phyloP scores from a whole-genome alignment of 225 moss, liverwort and hornwort genomes.

The Neckera pumila region DNA sequence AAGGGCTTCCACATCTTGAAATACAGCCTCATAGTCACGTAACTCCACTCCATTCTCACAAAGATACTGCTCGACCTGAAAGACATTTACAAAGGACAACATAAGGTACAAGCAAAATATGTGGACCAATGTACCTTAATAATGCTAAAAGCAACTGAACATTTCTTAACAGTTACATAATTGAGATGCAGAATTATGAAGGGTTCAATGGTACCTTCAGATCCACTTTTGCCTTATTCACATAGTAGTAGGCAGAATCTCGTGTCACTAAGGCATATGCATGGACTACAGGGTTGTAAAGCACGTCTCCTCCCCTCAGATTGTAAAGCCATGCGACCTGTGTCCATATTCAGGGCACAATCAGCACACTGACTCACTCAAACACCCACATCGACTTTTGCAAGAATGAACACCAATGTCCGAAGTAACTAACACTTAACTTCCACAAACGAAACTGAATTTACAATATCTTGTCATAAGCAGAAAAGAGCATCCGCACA shows the following conservation, averaged over 20 bases:
- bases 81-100: background rate
- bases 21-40: constrained; percentile 54
- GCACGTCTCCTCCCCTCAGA: constrained; percentile 69
- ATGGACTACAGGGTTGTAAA: constrained; percentile 78
- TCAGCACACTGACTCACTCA: background rate
- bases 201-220: constrained; percentile 25
- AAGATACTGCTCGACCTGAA: constrained; percentile 71
- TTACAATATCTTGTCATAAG: background rate
- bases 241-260: constrained; percentile 52
- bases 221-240: constrained; percentile 64
- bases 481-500: background rate
- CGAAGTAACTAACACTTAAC: background rate
- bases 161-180: background rate
- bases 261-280: constrained; percentile 64
- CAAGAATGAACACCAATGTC: background rate
- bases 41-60: constrained; percentile 62
- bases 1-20: constrained; percentile 56
- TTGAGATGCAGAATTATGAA: background rate
- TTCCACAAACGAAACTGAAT: background rate
- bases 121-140: background rate
- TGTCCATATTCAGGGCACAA: constrained; percentile 2
- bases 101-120: background rate
- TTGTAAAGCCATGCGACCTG: constrained; percentile 89
- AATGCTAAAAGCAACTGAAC: background rate
- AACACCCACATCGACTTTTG: background rate